Base-by-base conservation (phyloP, 2,329 filamentous ascomycete genomes). In the Colletotrichum coccodes region DNA sequence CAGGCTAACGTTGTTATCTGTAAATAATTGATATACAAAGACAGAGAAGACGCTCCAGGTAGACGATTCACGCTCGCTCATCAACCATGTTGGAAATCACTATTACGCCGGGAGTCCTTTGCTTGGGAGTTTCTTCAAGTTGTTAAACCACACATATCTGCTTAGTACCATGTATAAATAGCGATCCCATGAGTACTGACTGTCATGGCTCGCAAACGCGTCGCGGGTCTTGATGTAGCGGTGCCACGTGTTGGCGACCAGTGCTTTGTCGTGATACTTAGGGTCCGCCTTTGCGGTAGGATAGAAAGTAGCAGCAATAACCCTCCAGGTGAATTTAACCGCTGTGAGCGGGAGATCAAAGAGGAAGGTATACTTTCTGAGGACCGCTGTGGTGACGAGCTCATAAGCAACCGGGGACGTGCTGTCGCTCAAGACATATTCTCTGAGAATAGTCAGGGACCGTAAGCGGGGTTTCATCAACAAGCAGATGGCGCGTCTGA, bases 61-160 rank as follows among this genome's bases (percentile, higher is more conserved):
- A n/a, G n/a, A n/a, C n/a, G n/a, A n/a, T n/a, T n/a, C n/a, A n/a
- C n/a, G n/a, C n/a, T n/a, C n/a, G n/a, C n/a, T n/a, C n/a, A n/a
- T n/a, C 84, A 36, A 92, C 79, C 64, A 92, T 80, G 74, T 93
- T 92, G n/a, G 89, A 91, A n/a, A 36, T 6, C 34, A 3, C 34
- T 36, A 36, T 36, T 6, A 12, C 3, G 8, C 14, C 36, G 36
- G 16, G 16, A 16, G 4, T 38, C 12, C 11, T 38, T 16, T 4
- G 16, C 9, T 14, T 14, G 36, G 3, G 12, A 38, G 12, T 14
- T 14, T 38, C 36, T 38, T 38, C n/a, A 54, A 36, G 32, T 54
- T 72, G 61, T 82, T 82, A 69, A 80, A 80, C 80, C 80, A 82
- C 42, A 81, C 78, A 64, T 82, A 80, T 46, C 80, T 78, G 70